Conservation (phyloP, 805 yeast genomes). For the Kuraishia hungarica region DNA sequence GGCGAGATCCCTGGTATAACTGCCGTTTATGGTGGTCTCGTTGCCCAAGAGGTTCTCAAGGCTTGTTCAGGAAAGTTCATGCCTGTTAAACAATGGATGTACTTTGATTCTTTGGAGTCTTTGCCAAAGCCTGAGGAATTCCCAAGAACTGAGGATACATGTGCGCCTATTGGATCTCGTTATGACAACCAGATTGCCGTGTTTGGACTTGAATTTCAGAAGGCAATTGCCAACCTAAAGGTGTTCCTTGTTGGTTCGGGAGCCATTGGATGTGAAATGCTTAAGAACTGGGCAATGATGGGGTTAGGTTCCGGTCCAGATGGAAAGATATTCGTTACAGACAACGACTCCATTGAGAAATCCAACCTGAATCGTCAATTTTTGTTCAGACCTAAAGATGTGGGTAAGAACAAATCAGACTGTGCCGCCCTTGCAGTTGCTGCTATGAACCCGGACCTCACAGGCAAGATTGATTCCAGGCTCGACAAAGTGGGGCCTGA, state of each 20-base stretch:
- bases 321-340: conserved; percentile 82
- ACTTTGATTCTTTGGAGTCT: conserved; percentile 91
- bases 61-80: conserved; percentile 92
- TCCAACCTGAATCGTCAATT: conserved; percentile 96
- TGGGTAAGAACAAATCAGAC: conserved; percentile 84
- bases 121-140: conserved; percentile 54
- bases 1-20: conserved; percentile 89
- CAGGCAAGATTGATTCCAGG: conserved; percentile 65
- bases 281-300: conserved; percentile 96
- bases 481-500: conserved; percentile 91
- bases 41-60: conserved; percentile 94
- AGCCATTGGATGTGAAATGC: conserved; percentile 98
- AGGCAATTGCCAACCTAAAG: conserved; percentile 62
- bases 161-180: conserved; percentile 70
- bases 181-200: conserved; percentile 96
- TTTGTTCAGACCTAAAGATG: conserved; percentile 89
- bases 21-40: conserved; percentile 88
- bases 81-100: conserved; percentile 88
- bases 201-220: conserved; percentile 74
- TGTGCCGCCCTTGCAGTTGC: conserved; percentile 82
- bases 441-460: conserved; percentile 78
- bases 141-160: conserved; percentile 61
- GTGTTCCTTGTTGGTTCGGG: conserved; percentile 95
- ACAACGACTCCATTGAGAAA: conserved; percentile 91
- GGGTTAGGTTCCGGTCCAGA: conserved; percentile 90